These are phyloP conservation scores for Paraphaeosphaeria minitans DNA, from an alignment of 2,329 filamentous ascomycete species.

Conservation along the genomic window DNA sequence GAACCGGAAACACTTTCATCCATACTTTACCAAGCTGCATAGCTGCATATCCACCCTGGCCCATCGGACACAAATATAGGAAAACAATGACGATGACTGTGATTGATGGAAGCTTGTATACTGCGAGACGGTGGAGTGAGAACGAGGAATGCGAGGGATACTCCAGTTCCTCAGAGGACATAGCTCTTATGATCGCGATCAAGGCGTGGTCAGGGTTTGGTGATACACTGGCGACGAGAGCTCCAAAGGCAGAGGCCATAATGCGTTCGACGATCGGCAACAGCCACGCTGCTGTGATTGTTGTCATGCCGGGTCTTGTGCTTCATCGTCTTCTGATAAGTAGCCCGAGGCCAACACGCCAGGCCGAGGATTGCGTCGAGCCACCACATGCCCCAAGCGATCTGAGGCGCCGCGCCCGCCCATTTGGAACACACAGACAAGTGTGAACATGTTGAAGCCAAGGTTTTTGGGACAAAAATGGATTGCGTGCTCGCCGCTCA, in stretches of 20 bases:
- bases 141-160: constrained; percentile 62
- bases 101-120: constrained; percentile 65
- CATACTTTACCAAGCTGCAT: constrained; percentile 54
- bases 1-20: constrained; percentile 40
- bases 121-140: constrained; percentile 66
- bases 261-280: background rate
- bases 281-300: background rate
- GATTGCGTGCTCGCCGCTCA: too few relatives aligned
- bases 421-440: too few relatives aligned
- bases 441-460: too few relatives aligned
- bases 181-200: constrained; percentile 67
- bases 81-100: constrained; percentile 70
- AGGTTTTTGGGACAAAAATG: too few relatives aligned
- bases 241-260: constrained; percentile 66
- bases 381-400: background rate
- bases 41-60: constrained; percentile 31
- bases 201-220: constrained; percentile 59
- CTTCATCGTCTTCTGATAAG: background rate
- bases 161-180: constrained; percentile 68
- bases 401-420: too few relatives aligned
- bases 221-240: constrained; percentile 63
- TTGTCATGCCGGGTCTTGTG: background rate
- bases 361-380: background rate
- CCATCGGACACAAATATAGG: constrained; percentile 66
- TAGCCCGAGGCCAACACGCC: background rate